These are phyloP conservation scores for Rhodamnia argentea DNA, from an alignment of 345 rosid genomes.

Conservation along the genomic window DNA sequence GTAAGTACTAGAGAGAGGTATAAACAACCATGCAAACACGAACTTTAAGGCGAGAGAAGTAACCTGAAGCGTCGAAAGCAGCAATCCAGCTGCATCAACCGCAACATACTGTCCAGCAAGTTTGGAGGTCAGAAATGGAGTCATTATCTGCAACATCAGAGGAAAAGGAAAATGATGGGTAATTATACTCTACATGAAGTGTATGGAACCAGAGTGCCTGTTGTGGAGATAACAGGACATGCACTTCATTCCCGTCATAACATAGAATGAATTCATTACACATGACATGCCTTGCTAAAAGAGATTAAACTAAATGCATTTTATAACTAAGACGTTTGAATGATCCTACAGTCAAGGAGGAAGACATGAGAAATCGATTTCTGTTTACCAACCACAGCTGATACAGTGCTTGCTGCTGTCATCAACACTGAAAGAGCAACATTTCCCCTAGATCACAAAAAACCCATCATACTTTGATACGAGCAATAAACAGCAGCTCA, in stretches of 20 bases:
- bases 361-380: not conserved
- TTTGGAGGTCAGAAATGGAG: conserved; percentile 80
- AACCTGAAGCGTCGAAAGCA: conserved; percentile 75
- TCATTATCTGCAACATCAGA: conserved; percentile 54
- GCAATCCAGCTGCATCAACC: conserved; percentile 64
- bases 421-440: conserved; percentile 85
- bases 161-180: not conserved
- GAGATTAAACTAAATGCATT: not conserved
- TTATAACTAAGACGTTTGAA: not conserved
- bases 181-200: not conserved
- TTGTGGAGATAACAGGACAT: not conserved
- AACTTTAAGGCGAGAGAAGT: not conserved
- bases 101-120: conserved; percentile 81
- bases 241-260: not conserved
- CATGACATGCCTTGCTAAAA: not conserved
- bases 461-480: not conserved
- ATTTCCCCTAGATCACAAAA: conserved; percentile 52
- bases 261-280: not conserved
- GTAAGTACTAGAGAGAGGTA: not conserved
- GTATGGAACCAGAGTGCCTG: not conserved
- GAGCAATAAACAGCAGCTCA: not conserved
- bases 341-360: not conserved
- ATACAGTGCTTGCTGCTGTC: conserved; percentile 84
- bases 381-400: conserved; percentile 69
- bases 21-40: not conserved